Percentiles rank a stretch among this genome's conserved stretches.
Conservation (phyloP, 78 protist genomes). For the Neovahlkampfia damariscottae region DNA sequence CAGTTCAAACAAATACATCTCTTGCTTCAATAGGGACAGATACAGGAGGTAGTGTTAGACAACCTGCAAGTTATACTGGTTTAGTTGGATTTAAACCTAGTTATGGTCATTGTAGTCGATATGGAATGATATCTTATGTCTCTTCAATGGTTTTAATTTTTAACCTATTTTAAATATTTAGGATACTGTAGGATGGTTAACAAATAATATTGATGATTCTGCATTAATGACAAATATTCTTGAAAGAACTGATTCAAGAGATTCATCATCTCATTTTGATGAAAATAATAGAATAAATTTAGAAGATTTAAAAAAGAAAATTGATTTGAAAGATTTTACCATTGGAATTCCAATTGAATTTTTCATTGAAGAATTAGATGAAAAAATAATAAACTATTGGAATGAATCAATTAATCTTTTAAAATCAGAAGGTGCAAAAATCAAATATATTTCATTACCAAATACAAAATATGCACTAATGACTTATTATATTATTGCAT, state of each 20-base stretch:
- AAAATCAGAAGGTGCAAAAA: constrained; percentile 35
- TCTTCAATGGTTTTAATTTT: constrained; percentile 32
- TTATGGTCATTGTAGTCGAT: constrained; percentile 47
- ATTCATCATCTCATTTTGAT: background rate
- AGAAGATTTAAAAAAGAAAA: constrained; percentile 2
- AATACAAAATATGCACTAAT: constrained; percentile 28
- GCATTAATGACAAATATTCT: background rate
- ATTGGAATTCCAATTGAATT: constrained; percentile 17
- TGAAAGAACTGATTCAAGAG: constrained; percentile 17
- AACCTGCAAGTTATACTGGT: constrained; percentile 63
- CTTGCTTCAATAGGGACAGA: constrained; percentile 42
- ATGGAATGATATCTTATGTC: constrained; percentile 54
- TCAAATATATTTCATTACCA: constrained; percentile 18
- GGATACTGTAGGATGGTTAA: constrained; percentile 1
- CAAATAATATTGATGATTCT: background rate
- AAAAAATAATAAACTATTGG: constrained; percentile 33
- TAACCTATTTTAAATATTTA: too few species aligned
- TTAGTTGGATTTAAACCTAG: constrained; percentile 67
- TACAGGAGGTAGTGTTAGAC: constrained; percentile 61
- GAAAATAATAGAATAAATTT: background rate
- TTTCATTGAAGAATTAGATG: constrained; percentile 38
- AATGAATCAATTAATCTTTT: constrained; percentile 20
- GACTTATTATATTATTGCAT: constrained; percentile 59
- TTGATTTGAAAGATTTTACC: constrained; percentile 16
- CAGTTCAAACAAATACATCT: background rate